Percentiles rank a stretch among this genome's conserved stretches.
Conservation (phyloP, 768 basidiomycete species). For the Amanita rubescens region DNA sequence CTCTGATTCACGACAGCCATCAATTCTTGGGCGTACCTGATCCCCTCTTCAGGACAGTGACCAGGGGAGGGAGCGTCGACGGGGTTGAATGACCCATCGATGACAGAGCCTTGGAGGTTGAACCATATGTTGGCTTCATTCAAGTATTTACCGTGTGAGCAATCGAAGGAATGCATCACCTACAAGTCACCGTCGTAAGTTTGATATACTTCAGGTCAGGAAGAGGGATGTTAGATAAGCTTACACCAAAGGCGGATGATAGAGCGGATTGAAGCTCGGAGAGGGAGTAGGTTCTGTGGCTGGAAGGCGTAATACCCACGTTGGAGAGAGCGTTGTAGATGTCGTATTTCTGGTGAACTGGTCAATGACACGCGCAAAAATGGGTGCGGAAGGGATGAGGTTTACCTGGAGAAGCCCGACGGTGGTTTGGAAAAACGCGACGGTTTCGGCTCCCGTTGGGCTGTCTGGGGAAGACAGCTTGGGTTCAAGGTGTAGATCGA, state of each 20-base stretch:
- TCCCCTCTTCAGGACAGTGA: not conserved
- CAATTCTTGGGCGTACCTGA: not conserved
- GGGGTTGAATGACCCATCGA: slow-evolving; percentile 46
- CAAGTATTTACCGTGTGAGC: slow-evolving; percentile 26
- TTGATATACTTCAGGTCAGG: not conserved
- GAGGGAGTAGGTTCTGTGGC: not conserved
- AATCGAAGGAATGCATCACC: slow-evolving; percentile 43
- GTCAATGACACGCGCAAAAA: not conserved
- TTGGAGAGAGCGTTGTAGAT: not conserved
- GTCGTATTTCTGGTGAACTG: not conserved
- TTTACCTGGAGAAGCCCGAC: not conserved
- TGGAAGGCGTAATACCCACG: not conserved
- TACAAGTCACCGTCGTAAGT: slow-evolving; percentile 10
- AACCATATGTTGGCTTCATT: slow-evolving; percentile 47
- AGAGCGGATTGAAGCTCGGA: not conserved
- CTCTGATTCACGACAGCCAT: no score
- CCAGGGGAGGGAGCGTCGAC: not conserved
- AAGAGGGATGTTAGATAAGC: no score
- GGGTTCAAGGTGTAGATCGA: slow-evolving; percentile 40
- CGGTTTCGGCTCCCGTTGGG: slow-evolving; percentile 49
- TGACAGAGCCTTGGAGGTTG: slow-evolving; percentile 43
- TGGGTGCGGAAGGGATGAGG: no score
- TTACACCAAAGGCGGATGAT: not conserved
- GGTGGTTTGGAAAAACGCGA: slow-evolving; percentile 46
- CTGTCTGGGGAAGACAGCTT: slow-evolving; percentile 46